These are phyloP conservation scores for Cicer bijugum DNA, from an alignment of 306 rosid genomes.

Conservation along the genomic window DNA sequence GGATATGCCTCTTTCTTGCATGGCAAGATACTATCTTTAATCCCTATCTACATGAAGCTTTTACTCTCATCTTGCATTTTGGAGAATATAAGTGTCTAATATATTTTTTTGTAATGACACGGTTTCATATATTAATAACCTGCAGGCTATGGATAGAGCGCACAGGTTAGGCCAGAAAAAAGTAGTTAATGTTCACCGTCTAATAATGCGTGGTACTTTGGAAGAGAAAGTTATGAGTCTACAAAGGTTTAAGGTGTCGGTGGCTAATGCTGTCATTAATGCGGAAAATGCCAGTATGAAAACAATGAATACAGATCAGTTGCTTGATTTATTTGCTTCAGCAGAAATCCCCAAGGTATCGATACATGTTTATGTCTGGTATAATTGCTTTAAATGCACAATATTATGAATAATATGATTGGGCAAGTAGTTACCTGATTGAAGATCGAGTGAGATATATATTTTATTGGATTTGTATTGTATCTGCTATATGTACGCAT, in stretches of 20 bases:
- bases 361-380: conserved; percentile 23
- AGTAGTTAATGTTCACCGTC: conserved; percentile 93
- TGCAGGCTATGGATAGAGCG: conserved; percentile 99
- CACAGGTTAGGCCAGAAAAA: conserved; percentile 96
- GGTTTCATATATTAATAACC: conserved; percentile 30
- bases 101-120: conserved; percentile 2
- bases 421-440: conserved; percentile 12
- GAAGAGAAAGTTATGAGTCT: conserved; percentile 99
- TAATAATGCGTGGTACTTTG: conserved; percentile 96
- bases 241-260: conserved; percentile 84
- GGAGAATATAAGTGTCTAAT: conserved; percentile 13
- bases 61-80: conserved; percentile 3
- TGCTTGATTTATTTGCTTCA: conserved; percentile 92
- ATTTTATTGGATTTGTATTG: background rate
- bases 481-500: background rate
- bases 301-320: conserved; percentile 98
- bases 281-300: conserved; percentile 94
- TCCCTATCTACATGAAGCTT: conserved; percentile 9
- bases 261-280: conserved; percentile 96
- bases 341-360: conserved; percentile 78
- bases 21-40: background rate
- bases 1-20: conserved; percentile 12
- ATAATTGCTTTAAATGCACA: conserved; percentile 13
- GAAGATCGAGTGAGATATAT: background rate
- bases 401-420: conserved; percentile 18